Conservation (phyloP, 2,329 filamentous ascomycete genomes). For the Sarocladium strictum region DNA sequence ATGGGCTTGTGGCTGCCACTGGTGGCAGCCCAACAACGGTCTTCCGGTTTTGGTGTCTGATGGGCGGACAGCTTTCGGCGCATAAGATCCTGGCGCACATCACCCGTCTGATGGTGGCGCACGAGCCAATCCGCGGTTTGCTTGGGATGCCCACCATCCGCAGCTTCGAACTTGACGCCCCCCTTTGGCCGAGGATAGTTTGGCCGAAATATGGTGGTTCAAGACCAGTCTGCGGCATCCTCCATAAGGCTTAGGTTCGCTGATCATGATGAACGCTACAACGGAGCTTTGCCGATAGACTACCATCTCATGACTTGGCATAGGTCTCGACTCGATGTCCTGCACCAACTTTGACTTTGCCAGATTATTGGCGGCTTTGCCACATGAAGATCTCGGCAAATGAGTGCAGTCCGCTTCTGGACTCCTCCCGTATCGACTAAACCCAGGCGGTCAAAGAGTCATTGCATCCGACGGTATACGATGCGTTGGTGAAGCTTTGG, state of each 20-base stretch:
- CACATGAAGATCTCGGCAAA: too few species aligned
- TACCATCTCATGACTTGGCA: too few species aligned
- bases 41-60: background rate
- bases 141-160: background rate
- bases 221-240: background rate
- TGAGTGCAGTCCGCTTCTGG: too few species aligned
- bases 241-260: background rate
- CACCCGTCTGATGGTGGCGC: constrained; percentile 2
- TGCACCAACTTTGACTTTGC: too few species aligned
- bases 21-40: background rate
- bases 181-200: background rate
- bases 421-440: too few species aligned
- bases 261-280: background rate
- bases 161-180: background rate
- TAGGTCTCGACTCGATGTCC: too few species aligned
- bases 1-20: background rate
- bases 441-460: too few species aligned
- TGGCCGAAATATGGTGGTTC: background rate
- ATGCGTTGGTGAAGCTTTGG: too few species aligned
- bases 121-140: background rate
- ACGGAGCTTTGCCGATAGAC: background rate
- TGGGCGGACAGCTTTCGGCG: too few species aligned
- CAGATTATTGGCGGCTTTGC: too few species aligned
- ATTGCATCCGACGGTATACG: too few species aligned
- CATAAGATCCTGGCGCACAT: background rate